Evolutionary conservation across 1,284 basidiomycete species (phyloP).

Genomic region (Agroathelia rolfsii): DNA sequence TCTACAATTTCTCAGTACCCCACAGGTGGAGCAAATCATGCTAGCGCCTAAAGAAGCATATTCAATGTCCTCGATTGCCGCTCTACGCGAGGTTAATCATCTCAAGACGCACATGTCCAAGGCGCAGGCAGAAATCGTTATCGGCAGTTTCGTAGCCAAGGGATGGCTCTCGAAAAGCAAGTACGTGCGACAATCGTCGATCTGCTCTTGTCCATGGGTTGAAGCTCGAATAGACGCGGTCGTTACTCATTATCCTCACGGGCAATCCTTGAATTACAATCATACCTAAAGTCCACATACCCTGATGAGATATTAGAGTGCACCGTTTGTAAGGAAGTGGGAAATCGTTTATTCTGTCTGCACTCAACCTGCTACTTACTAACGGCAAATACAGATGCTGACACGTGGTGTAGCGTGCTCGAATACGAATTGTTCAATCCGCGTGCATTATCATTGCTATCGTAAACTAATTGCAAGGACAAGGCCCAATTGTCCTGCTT

Average conservation of each 20-base stretch:
- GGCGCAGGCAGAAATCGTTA: conserved; percentile 60
- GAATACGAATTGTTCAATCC: conserved; percentile 51
- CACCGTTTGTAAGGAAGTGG: conserved; percentile 63
- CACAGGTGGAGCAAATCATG: conserved; percentile 81
- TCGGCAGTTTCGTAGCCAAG: conserved; percentile 72
- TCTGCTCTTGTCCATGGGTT: conserved; percentile 2
- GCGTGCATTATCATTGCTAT: conserved; percentile 65
- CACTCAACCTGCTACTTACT: conserved; percentile 2
- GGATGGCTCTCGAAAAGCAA: conserved; percentile 73
- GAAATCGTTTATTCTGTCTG: conserved; percentile 12
- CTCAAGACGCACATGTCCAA: conserved; percentile 66
- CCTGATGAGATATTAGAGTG: conserved; percentile 66
- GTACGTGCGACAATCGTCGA: conserved; percentile 30
- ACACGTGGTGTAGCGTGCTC: conserved; percentile 61
- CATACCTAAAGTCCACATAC: conserved; percentile 69
- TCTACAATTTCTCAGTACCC: conserved; percentile 5
- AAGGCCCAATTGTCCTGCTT: conserved; percentile 44
- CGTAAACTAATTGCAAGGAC: conserved; percentile 27
- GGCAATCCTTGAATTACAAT: conserved; percentile 61
- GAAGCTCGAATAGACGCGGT: conserved; percentile 37
- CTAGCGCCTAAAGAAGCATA: conserved; percentile 64
- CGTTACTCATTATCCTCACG: conserved; percentile 73
- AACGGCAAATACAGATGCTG: conserved; percentile 33
- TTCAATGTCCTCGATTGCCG: conserved; percentile 67
- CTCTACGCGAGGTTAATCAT: conserved; percentile 57